Conservation (phyloP, 2,329 filamentous ascomycete genomes). For the Penicillium sp. region DNA sequence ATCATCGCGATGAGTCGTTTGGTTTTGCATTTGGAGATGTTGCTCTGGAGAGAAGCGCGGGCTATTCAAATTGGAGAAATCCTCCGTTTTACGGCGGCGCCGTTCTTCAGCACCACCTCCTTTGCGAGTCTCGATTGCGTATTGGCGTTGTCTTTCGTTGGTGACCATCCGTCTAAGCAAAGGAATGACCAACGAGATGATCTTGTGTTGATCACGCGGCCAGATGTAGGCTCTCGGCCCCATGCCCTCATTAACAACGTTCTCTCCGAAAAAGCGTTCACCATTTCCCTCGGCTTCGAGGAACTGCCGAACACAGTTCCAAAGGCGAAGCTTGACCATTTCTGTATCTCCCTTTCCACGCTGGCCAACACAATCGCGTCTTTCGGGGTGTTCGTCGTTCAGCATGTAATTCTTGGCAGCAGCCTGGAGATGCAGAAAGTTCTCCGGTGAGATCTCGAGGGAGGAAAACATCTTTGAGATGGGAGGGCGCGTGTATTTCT, state of each 20-base stretch:
- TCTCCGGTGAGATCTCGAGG: constrained; percentile 55
- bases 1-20: constrained; percentile 27
- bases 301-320: constrained; percentile 57
- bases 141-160: constrained; percentile 58
- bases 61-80: constrained; percentile 30
- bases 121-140: constrained; percentile 57
- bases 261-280: constrained; percentile 52
- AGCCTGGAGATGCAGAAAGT: constrained; percentile 55
- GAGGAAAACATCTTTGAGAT: constrained; percentile 59
- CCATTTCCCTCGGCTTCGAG: constrained; percentile 51
- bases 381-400: constrained; percentile 53
- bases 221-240: constrained; percentile 47
- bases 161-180: constrained; percentile 58
- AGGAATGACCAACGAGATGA: constrained; percentile 58
- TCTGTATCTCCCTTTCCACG: constrained; percentile 55
- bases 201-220: constrained; percentile 55
- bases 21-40: constrained; percentile 31
- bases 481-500: constrained; percentile 58
- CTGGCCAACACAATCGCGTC: constrained; percentile 57
- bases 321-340: constrained; percentile 56
- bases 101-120: constrained; percentile 42
- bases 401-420: constrained; percentile 59
- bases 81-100: constrained; percentile 37
- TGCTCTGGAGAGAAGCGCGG: constrained; percentile 30
- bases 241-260: constrained; percentile 44